phyloP scores from a whole-genome alignment of 2,329 filamentous ascomycete genomes.

The Cladophialophora exuberans region DNA sequence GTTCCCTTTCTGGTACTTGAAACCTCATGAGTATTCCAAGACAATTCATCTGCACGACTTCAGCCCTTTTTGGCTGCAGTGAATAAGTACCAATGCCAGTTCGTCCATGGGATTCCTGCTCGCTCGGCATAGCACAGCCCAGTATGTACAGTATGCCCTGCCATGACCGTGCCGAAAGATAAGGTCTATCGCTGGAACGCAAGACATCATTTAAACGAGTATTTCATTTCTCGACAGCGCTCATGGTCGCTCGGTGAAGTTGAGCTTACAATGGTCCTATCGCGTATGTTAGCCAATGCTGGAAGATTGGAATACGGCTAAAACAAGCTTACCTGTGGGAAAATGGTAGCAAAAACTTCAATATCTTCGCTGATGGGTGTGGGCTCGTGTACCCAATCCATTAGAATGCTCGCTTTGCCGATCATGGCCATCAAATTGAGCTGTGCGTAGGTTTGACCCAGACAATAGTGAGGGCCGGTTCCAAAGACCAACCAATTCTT shows the following conservation, averaged over 20 bases:
- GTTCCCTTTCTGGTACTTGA: background rate
- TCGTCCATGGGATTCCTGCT: too few relatives aligned
- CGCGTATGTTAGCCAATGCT: constrained; percentile 29
- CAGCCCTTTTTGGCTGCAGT: too few relatives aligned
- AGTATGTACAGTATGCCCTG: constrained; percentile 13
- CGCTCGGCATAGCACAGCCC: background rate
- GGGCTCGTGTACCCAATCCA: constrained; percentile 88
- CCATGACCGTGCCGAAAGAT: background rate
- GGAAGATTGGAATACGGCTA: constrained; percentile 12
- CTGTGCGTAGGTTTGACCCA: constrained; percentile 90
- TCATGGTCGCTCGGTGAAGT: constrained; percentile 60
- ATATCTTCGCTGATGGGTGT: constrained; percentile 89
- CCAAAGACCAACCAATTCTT: constrained; percentile 99
- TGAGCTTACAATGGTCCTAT: constrained; percentile 81
- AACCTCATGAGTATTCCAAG: background rate
- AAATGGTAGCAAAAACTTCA: constrained; percentile 97
- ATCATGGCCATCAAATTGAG: constrained; percentile 87
- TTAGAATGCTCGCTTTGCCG: constrained; percentile 81
- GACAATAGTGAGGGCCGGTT: constrained; percentile 92
- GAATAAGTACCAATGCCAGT: too few relatives aligned
- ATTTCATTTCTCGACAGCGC: background rate
- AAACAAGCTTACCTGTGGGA: constrained; percentile 75
- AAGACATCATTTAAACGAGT: constrained; percentile 5
- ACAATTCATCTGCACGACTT: background rate
- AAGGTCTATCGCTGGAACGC: constrained; percentile 22